Evolutionary conservation across 2,329 filamentous ascomycete species (phyloP).

Genomic region (Lasiodiplodia gonubiensis): DNA sequence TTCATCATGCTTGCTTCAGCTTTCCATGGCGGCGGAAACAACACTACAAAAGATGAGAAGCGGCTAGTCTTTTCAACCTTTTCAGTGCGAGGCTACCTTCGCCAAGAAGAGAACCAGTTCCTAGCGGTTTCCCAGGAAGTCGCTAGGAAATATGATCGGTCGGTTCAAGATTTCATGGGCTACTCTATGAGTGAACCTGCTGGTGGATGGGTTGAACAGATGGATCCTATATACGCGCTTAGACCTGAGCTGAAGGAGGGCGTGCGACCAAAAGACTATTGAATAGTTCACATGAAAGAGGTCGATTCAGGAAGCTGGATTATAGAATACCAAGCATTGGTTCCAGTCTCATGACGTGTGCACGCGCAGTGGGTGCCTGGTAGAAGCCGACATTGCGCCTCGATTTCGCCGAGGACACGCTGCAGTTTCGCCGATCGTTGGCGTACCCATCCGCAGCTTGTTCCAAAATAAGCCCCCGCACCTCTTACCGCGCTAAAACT

Average conservation of each 20-base stretch:
- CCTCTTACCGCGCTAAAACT: neutral
- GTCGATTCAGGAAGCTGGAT: neutral
- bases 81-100: conserved; percentile 17
- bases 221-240: conserved; percentile 31
- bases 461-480: neutral
- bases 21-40: conserved; percentile 31
- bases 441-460: neutral
- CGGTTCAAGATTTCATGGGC: conserved; percentile 33
- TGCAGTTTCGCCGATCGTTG: neutral
- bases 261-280: conserved; percentile 9
- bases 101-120: conserved; percentile 48
- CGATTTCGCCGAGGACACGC: neutral
- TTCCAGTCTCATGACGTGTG: neutral
- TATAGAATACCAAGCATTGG: neutral
- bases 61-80: conserved; percentile 24
- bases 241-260: conserved; percentile 29
- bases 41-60: conserved; percentile 26
- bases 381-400: neutral
- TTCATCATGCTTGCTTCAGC: conserved; percentile 31
- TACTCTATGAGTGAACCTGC: conserved; percentile 34
- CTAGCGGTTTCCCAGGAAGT: conserved; percentile 38
- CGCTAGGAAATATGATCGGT: conserved; percentile 33
- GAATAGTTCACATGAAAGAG: neutral
- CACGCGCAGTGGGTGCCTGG: neutral
- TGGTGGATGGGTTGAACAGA: conserved; percentile 30